phyloP scores from a whole-genome alignment of 495 filamentous ascomycete genomes.

The Oleoguttula mirabilis region DNA sequence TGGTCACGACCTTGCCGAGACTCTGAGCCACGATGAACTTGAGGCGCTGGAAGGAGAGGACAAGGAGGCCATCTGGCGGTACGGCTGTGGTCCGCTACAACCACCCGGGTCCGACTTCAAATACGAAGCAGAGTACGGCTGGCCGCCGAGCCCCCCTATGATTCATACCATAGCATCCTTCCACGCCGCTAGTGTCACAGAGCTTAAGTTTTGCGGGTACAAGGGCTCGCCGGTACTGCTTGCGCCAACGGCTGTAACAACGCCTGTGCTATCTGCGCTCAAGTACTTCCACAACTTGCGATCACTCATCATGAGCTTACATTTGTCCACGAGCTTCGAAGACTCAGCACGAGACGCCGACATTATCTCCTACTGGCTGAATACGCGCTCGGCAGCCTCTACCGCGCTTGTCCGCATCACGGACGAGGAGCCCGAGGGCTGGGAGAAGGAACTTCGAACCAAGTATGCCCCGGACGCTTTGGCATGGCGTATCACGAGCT shows the following conservation, averaged over 20 bases:
- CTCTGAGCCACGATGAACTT: slow-evolving; percentile 6
- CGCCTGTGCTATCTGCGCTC: slow-evolving; percentile 22
- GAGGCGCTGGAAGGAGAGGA: slow-evolving; percentile 22
- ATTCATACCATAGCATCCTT: slow-evolving; percentile 24
- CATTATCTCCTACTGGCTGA: slow-evolving; percentile 26
- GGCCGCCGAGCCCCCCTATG: slow-evolving; percentile 22
- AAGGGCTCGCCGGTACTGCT: slow-evolving; percentile 21
- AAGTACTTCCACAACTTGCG: slow-evolving; percentile 25
- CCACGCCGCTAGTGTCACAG: slow-evolving; percentile 22
- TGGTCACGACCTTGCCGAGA: slow-evolving; percentile 16
- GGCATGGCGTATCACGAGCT: slow-evolving; percentile 20
- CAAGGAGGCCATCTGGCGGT: slow-evolving; percentile 15
- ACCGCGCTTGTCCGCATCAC: slow-evolving; percentile 21
- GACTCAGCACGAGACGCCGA: slow-evolving; percentile 19
- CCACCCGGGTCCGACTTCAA: slow-evolving; percentile 1
- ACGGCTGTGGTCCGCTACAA: neutral
- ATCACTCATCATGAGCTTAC: slow-evolving; percentile 23
- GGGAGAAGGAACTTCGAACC: slow-evolving; percentile 21
- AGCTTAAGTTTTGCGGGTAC: slow-evolving; percentile 30
- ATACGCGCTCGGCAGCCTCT: slow-evolving; percentile 19
- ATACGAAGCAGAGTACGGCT: slow-evolving; percentile 24
- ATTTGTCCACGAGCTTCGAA: slow-evolving; percentile 24
- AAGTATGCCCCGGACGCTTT: slow-evolving; percentile 21
- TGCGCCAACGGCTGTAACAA: slow-evolving; percentile 20
- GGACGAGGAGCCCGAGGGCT: slow-evolving; percentile 14